Base-by-base conservation (phyloP, 2,329 filamentous ascomycete genomes). In the Didymella exigua region DNA sequence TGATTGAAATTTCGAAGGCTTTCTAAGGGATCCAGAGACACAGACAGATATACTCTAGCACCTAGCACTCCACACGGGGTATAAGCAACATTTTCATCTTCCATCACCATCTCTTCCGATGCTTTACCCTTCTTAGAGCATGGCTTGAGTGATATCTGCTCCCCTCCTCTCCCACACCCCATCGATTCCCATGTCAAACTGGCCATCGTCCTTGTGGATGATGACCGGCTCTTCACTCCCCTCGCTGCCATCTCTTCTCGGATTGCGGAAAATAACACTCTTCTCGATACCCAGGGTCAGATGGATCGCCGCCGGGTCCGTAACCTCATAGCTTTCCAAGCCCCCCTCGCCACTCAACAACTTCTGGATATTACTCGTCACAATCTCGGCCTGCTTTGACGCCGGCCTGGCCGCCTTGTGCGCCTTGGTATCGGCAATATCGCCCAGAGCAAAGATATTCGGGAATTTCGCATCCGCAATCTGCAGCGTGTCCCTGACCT, bases 361-460 rank as follows among this genome's bases (percentile, higher is more conserved):
- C 2, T 6, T 27, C 40, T 34, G 30, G 18, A 57, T 42, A n/a
- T 57, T 57, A n/a, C 14, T 21, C 3, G 44, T 43, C 1, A 57
- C 54, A 4, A 57, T 38, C 10, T 49, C 49, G 1, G 44, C 49
- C 29, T 57, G 54, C 10, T 23, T 49, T 5, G 42, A 6, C 8
- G 54, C 54, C 7, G 54, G 48, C 1, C 54, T 13, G 1, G 48
- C 54, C 3, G 49, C 49, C 16, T 57, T 57, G 18, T 52, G 49
- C 29, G 54, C 54, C 10, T 40, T 40, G 1, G 49, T 57, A 3
- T 33, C 82, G 4, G 84, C 81, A 4, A 89, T 83, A 58, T 89
- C 86, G 16, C 87, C 87, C n/a, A 84, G 81, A 1, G 82, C 83
- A 61, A 86, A 89, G 2, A 89, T 76, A 56, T 85, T 80, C 1